phyloP scores from a whole-genome alignment of 768 basidiomycete genomes.

The Psilocybe sp. region DNA sequence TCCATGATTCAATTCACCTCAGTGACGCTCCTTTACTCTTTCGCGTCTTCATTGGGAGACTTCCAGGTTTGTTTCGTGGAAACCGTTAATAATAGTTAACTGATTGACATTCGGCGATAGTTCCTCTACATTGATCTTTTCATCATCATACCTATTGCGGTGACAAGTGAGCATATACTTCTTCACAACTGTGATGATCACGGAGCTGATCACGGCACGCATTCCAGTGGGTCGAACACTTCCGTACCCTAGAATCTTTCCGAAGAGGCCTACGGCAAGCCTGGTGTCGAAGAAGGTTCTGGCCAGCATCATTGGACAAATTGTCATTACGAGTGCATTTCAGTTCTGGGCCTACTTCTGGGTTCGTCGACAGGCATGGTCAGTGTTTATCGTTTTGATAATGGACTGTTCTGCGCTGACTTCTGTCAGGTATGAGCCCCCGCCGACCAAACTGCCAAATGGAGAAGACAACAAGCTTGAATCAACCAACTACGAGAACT shows the following conservation, averaged over 20 bases:
- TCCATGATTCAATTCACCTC: constrained; percentile 99
- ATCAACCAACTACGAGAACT: constrained; percentile 88
- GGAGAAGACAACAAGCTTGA: constrained; percentile 71
- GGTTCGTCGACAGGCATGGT: constrained; percentile 87
- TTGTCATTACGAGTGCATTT: constrained; percentile 75
- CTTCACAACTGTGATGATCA: constrained; percentile 1
- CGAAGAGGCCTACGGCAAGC: constrained; percentile 92
- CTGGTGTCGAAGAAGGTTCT: constrained; percentile 95
- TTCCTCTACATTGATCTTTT: constrained; percentile 98
- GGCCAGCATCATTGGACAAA: constrained; percentile 90
- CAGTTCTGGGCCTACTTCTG: constrained; percentile 91
- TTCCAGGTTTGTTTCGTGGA: constrained; percentile 67
- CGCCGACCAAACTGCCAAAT: constrained; percentile 42
- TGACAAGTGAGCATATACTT: constrained; percentile 71
- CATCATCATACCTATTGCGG: constrained; percentile 95
- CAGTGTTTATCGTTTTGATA: constrained; percentile 13
- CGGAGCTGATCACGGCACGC: constrained; percentile 9
- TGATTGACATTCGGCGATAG: constrained; percentile 32
- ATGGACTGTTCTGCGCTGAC: neutral
- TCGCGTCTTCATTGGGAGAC: constrained; percentile 94
- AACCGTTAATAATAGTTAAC: constrained; percentile 3
- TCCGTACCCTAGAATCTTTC: constrained; percentile 82
- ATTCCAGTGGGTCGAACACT: constrained; percentile 88
- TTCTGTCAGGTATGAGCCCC: constrained; percentile 69
- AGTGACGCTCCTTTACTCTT: constrained; percentile 91